phyloP scores from a whole-genome alignment of 2,329 filamentous ascomycete genomes.

The Xylaria sp. region DNA sequence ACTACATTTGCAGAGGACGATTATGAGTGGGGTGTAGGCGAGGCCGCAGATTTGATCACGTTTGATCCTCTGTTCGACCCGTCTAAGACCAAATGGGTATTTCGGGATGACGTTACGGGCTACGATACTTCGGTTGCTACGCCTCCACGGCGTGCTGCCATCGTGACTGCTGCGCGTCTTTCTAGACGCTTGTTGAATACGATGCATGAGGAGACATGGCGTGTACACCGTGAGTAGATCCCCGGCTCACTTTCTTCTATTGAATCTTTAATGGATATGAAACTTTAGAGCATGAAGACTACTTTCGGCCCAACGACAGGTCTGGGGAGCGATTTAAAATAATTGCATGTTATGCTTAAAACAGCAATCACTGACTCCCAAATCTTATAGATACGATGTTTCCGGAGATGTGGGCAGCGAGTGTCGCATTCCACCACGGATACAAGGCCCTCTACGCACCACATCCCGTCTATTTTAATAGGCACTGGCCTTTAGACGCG shows the following conservation, averaged over 20 bases:
- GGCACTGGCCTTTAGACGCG: constrained; percentile 68
- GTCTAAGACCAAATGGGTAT: constrained; percentile 66
- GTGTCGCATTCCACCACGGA: constrained; percentile 71
- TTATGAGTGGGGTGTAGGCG: constrained; percentile 68
- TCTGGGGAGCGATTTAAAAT: neutral
- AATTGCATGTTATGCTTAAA: neutral
- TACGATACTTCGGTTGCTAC: constrained; percentile 61
- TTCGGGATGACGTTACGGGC: constrained; percentile 66
- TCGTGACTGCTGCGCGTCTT: constrained; percentile 66
- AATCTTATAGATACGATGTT: constrained; percentile 61
- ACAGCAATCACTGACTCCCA: neutral
- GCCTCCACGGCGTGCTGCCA: constrained; percentile 67
- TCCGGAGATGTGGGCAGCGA: constrained; percentile 70
- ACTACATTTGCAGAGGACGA: constrained; percentile 72
- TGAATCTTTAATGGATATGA: neutral
- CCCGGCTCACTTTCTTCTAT: neutral
- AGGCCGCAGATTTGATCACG: constrained; percentile 69
- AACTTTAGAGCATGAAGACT: too few species aligned
- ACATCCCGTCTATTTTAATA: constrained; percentile 74
- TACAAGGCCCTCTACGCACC: constrained; percentile 90
- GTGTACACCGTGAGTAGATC: constrained; percentile 51
- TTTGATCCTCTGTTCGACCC: constrained; percentile 71
- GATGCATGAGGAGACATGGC: constrained; percentile 68
- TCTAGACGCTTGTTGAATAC: constrained; percentile 63
- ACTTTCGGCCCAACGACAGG: neutral